A percentile compares a stretch with the other conserved stretches of the same genome.
phyloP scores from a whole-genome alignment of 768 basidiomycete species.

The Collybia sp. region DNA sequence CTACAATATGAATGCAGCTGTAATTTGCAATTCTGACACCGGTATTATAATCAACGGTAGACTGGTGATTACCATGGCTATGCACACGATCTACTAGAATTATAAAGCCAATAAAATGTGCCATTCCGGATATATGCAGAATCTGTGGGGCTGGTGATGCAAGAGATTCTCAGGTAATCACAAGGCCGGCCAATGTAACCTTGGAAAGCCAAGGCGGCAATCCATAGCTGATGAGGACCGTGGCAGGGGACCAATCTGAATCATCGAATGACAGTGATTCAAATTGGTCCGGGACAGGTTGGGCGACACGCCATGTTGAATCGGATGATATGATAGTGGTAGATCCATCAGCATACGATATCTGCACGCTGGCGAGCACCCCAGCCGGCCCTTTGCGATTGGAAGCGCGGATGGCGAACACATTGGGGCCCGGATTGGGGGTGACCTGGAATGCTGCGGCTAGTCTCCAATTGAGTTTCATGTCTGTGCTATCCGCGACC shows the following conservation, averaged over 20 bases:
- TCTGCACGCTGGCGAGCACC: constrained; percentile 14
- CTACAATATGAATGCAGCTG: too few species aligned
- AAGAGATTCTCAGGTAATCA: background rate
- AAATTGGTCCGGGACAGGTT: constrained; percentile 13
- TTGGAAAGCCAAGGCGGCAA: constrained; percentile 16
- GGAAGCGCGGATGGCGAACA: constrained; percentile 23
- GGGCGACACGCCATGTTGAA: constrained; percentile 16
- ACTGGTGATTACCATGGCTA: too few species aligned
- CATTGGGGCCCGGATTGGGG: constrained; percentile 11
- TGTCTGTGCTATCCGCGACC: constrained; percentile 16
- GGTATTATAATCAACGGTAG: too few species aligned
- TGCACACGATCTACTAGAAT: too few species aligned
- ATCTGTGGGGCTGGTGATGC: too few species aligned
- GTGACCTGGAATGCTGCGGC: constrained; percentile 17
- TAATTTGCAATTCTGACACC: too few species aligned
- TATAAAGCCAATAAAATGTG: too few species aligned
- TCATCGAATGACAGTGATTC: constrained; percentile 15
- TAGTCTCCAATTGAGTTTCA: constrained; percentile 17
- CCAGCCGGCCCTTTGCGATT: constrained; percentile 14
- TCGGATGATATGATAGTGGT: constrained; percentile 13
- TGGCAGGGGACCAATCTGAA: constrained; percentile 14
- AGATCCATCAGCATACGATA: constrained; percentile 18
- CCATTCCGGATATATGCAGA: too few species aligned
- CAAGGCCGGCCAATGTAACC: constrained; percentile 16
- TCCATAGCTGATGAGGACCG: constrained; percentile 14